These are phyloP conservation scores for Actinomucor elegans DNA, from an alignment of 371 early-diverging fungal genomes.

Conservation along the genomic window DNA sequence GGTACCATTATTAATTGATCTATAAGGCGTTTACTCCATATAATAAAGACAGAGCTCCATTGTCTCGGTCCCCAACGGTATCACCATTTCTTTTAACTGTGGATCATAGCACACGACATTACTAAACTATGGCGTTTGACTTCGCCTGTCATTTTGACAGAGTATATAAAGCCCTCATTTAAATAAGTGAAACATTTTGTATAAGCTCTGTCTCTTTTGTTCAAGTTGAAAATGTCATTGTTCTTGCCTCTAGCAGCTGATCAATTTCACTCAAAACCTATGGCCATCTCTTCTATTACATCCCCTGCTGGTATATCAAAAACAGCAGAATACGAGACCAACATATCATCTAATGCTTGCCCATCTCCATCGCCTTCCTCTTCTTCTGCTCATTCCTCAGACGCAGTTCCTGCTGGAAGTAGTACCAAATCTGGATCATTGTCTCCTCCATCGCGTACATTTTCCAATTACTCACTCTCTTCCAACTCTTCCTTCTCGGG, in stretches of 20 bases:
- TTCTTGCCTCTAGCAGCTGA: constrained; percentile 3
- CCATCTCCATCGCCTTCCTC: constrained; percentile 11
- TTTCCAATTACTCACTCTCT: constrained; percentile 3
- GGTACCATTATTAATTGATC: constrained; percentile 22
- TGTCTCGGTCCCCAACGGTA: constrained; percentile 4
- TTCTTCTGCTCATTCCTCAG: constrained; percentile 3
- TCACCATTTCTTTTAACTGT: constrained; percentile 13
- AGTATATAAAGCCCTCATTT: no score
- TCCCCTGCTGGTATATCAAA: constrained; percentile 11
- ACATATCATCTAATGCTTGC: background rate
- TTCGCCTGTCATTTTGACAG: no score
- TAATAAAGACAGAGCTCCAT: background rate
- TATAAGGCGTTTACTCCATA: background rate
- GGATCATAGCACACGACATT: constrained; percentile 5
- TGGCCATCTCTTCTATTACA: constrained; percentile 45
- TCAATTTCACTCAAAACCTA: constrained; percentile 27
- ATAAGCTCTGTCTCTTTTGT: background rate
- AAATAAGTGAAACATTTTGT: no score
- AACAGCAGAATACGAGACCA: background rate
- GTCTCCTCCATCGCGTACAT: constrained; percentile 3
- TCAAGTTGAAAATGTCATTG: constrained; percentile 7
- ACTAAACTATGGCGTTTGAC: constrained; percentile 6
- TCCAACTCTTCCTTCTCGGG: constrained; percentile 6
- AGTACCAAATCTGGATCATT: constrained; percentile 1
- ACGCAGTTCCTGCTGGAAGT: background rate